Evolutionary conservation across 2,329 filamentous ascomycete species (phyloP).

Genomic region (Claviceps monticola): DNA sequence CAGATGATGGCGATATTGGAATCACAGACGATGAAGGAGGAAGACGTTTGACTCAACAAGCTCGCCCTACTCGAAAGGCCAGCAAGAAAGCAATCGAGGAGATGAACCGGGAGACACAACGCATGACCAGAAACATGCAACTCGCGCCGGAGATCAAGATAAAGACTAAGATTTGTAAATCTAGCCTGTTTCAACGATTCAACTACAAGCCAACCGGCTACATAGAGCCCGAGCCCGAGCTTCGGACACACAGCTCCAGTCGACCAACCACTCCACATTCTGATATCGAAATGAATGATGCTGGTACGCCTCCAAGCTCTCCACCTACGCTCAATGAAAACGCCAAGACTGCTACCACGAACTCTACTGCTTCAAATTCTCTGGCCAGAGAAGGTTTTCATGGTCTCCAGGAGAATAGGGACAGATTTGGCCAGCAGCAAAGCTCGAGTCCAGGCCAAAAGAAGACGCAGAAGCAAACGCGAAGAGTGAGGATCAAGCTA

Average conservation of each 20-base stretch:
- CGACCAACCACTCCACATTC: conserved; percentile 36
- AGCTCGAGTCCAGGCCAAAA: conserved; percentile 17
- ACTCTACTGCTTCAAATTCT: not conserved
- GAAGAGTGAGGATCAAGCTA: conserved; percentile 37
- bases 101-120: conserved; percentile 88
- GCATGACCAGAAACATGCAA: conserved; percentile 80
- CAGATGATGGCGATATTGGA: conserved; percentile 31
- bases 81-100: conserved; percentile 92
- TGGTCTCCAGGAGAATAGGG: conserved; percentile 10
- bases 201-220: conserved; percentile 45
- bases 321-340: conserved; percentile 26
- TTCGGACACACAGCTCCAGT: conserved; percentile 37
- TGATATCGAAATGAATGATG: conserved; percentile 36
- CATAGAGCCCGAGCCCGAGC: not conserved
- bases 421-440: conserved; percentile 48
- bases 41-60: conserved; percentile 53
- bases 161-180: conserved; percentile 79
- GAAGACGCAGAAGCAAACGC: conserved; percentile 24
- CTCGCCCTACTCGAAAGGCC: conserved; percentile 64
- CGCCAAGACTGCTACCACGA: conserved; percentile 12
- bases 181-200: conserved; percentile 71
- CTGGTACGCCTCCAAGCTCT: conserved; percentile 61
- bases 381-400: not conserved
- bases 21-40: conserved; percentile 49
- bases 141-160: conserved; percentile 80